Base-by-base conservation (phyloP, 768 basidiomycete species). In the Leccinum longicurvipes region DNA sequence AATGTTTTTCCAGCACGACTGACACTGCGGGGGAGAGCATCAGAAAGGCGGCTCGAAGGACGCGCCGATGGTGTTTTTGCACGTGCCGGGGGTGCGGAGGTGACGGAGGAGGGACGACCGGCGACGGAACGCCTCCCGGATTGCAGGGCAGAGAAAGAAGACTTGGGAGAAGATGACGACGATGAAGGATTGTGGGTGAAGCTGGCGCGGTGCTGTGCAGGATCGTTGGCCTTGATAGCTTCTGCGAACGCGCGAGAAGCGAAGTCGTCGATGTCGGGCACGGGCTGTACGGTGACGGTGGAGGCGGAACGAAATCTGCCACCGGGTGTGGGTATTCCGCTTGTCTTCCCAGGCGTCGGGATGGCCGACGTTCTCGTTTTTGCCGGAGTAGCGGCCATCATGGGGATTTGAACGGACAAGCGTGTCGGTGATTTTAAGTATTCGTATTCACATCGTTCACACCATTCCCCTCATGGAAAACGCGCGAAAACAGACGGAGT, bases 191-290 rank as follows among this genome's bases (percentile, higher is more conserved):
- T 77, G 60, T 71, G 76, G 58, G 67, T 28, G 39, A 77, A 62
- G 47, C 72, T 72, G 51, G 76, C 62, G 50, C 85, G 82, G 68
- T 91, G 89, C 42, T 82, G 80, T 17, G 86, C 82, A 36, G 90
- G 90, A 67, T 92, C 87, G 62, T 92, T 90, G 51, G 88, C 82
- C 67, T 80, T 87, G 68, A 92, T 82, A 27, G 90, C 90, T 60
- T 91, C 89, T 42, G 79, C 82, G 60, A 92, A 86, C n/a, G 89
- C 86, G 62, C 81, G 82, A 46, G 83, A 79, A 65, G 86, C 82
- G 59, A 79, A 84, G 47, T 87, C 82, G 53, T 86, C 81, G 51
- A 67, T 57, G 27, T 70, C 62, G 31, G 72, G 60, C 29, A 63
- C 60, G 23, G 71, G 64, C 32, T 74, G 73, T 50, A 70, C 55